These are phyloP conservation scores for Eurotiales sp. DNA, from an alignment of 2,329 filamentous ascomycete genomes.

Conservation along the genomic window DNA sequence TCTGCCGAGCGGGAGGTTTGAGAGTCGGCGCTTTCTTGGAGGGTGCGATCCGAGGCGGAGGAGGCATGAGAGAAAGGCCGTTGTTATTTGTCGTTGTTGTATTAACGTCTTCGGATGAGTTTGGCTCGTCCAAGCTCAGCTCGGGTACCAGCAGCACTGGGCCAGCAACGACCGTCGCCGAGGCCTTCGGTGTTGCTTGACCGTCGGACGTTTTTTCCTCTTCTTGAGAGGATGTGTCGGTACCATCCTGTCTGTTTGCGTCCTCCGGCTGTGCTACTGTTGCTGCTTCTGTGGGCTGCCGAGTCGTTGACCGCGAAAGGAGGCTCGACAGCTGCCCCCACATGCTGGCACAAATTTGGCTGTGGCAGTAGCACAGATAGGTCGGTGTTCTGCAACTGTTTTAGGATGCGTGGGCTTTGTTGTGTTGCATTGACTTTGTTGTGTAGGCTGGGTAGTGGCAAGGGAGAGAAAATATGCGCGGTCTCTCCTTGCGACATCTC, in stretches of 20 bases:
- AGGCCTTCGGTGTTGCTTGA: slow-evolving; percentile 38
- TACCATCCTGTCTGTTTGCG: neutral
- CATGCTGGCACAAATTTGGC: neutral
- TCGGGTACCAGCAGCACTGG: slow-evolving; percentile 26
- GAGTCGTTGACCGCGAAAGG: slow-evolving; percentile 10
- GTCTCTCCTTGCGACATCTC: too few species aligned
- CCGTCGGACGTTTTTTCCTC: slow-evolving; percentile 16
- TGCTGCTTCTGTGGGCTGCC: neutral
- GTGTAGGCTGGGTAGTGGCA: too few species aligned
- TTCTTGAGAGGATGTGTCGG: neutral
- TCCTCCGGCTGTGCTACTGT: neutral
- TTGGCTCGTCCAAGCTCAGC: slow-evolving; percentile 29
- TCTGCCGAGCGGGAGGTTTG: slow-evolving; percentile 11
- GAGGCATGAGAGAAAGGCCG: slow-evolving; percentile 30
- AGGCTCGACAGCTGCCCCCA: slow-evolving; percentile 18
- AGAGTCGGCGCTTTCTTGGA: neutral
- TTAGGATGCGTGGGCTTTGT: neutral
- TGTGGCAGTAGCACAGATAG: neutral
- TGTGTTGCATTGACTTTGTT: neutral
- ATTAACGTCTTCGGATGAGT: too few species aligned
- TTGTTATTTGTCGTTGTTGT: slow-evolving; percentile 16
- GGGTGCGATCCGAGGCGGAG: slow-evolving; percentile 23
- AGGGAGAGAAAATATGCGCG: too few species aligned
- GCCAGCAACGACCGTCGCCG: slow-evolving; percentile 21
- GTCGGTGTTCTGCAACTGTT: neutral